These are phyloP conservation scores for Lagerstroemia speciosa DNA, from an alignment of 345 rosid genomes.

Conservation along the genomic window DNA sequence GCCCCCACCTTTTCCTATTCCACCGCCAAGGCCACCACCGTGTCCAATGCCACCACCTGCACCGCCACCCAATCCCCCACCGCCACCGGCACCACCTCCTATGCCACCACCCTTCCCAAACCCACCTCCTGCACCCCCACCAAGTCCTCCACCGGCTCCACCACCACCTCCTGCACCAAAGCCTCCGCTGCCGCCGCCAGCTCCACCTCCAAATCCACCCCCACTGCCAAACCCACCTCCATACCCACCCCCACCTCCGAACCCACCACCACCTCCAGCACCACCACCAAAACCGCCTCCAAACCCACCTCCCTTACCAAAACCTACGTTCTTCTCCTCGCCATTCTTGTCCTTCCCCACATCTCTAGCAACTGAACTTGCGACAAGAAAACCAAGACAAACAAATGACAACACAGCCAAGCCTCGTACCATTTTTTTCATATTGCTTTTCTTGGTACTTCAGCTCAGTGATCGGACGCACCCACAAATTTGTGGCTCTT, in stretches of 20 bases:
- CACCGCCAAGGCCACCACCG: not conserved
- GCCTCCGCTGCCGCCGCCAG: not conserved
- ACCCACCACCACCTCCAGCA: not conserved
- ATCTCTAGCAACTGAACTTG: constrained; percentile 3
- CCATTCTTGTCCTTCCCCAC: not conserved
- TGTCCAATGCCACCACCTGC: not conserved
- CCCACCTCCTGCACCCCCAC: constrained; percentile 3
- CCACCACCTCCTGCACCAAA: not conserved
- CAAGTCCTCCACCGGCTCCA: not conserved
- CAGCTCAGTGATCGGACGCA: not conserved
- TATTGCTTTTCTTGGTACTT: not conserved
- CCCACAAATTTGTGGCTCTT: not conserved
- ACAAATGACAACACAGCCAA: constrained; percentile 4
- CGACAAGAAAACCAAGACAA: constrained; percentile 9
- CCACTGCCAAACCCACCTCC: not conserved
- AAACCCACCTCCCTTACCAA: constrained; percentile 9
- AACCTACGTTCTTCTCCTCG: constrained; percentile 3
- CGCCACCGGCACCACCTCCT: not conserved
- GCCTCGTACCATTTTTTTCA: constrained; percentile 6
- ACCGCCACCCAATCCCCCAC: constrained; percentile 4
- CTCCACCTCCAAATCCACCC: not conserved
- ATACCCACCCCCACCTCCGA: not conserved
- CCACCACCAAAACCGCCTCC: constrained; percentile 10
- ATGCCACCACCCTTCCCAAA: not conserved
- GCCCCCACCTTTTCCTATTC: not conserved